These are phyloP conservation scores for Fomitiporia mediterranea DNA, from an alignment of 1,284 basidiomycete species.

Conservation along the genomic window DNA sequence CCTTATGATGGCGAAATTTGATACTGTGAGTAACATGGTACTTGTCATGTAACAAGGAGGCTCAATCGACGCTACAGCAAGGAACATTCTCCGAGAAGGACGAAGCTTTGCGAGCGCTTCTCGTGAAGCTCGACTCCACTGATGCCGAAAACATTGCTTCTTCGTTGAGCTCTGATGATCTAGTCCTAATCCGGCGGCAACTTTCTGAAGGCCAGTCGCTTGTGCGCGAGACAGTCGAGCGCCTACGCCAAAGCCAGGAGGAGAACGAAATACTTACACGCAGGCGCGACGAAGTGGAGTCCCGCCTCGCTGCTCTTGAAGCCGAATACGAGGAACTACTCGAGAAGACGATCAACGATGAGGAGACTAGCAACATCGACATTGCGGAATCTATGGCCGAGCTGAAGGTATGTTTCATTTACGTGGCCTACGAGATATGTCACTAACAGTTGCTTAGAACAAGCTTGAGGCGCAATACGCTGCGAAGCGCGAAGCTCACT, in stretches of 20 bases:
- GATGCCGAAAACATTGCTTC: conserved; percentile 56
- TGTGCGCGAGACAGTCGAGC: conserved; percentile 86
- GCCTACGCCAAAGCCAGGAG: conserved; percentile 85
- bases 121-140: conserved; percentile 78
- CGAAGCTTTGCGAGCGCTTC: conserved; percentile 80
- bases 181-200: conserved; percentile 78
- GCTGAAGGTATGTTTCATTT: conserved; percentile 86
- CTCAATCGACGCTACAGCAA: conserved; percentile 46
- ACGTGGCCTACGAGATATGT: no score
- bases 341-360: conserved; percentile 81
- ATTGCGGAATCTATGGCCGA: conserved; percentile 81
- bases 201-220: conserved; percentile 85
- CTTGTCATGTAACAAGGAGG: background rate
- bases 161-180: conserved; percentile 68
- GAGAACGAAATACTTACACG: conserved; percentile 86
- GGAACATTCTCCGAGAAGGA: conserved; percentile 91
- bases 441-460: conserved; percentile 57
- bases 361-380: conserved; percentile 77
- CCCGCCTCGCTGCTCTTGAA: conserved; percentile 77
- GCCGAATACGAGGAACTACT: conserved; percentile 95
- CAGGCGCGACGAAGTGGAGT: conserved; percentile 85
- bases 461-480: conserved; percentile 95
- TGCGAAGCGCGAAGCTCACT: conserved; percentile 86
- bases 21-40: conserved; percentile 58
- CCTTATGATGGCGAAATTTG: conserved; percentile 99